Conservation (phyloP, 768 basidiomycete genomes). For the Lentinula detonsa region DNA sequence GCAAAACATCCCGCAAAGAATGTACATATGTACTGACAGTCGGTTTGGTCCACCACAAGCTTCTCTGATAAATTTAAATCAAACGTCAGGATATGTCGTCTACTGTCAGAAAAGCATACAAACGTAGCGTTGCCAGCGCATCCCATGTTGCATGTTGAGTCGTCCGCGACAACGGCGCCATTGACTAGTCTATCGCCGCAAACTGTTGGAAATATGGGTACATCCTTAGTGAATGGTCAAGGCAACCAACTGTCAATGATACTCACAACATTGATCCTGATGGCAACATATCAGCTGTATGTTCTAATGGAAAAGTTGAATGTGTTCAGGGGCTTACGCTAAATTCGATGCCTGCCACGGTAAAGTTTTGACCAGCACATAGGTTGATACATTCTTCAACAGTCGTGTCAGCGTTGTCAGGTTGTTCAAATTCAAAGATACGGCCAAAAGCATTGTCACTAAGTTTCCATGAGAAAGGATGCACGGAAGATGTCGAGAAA, state of each 20-base stretch:
- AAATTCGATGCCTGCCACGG: slow-evolving; percentile 69
- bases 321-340: slow-evolving; percentile 30
- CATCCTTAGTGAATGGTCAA: not conserved
- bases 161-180: slow-evolving; percentile 46
- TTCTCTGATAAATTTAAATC: slow-evolving; percentile 29
- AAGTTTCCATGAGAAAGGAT: not conserved
- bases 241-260: not conserved
- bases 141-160: slow-evolving; percentile 60
- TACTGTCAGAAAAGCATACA: slow-evolving; percentile 13
- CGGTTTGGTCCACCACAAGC: slow-evolving; percentile 71
- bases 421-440: slow-evolving; percentile 39
- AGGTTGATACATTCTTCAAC: slow-evolving; percentile 56
- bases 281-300: slow-evolving; percentile 5
- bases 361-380: slow-evolving; percentile 52
- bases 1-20: not conserved
- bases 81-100: not conserved
- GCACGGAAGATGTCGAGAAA: slow-evolving; percentile 8
- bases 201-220: slow-evolving; percentile 29
- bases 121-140: slow-evolving; percentile 68
- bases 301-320: not conserved
- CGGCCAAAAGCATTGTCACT: slow-evolving; percentile 65
- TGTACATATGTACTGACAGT: slow-evolving; percentile 18
- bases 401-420: slow-evolving; percentile 35
- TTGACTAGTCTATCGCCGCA: slow-evolving; percentile 64
- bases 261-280: slow-evolving; percentile 41